These are phyloP conservation scores for Cytospora piceicola DNA, from an alignment of 2,329 filamentous ascomycete species.

Conservation along the genomic window DNA sequence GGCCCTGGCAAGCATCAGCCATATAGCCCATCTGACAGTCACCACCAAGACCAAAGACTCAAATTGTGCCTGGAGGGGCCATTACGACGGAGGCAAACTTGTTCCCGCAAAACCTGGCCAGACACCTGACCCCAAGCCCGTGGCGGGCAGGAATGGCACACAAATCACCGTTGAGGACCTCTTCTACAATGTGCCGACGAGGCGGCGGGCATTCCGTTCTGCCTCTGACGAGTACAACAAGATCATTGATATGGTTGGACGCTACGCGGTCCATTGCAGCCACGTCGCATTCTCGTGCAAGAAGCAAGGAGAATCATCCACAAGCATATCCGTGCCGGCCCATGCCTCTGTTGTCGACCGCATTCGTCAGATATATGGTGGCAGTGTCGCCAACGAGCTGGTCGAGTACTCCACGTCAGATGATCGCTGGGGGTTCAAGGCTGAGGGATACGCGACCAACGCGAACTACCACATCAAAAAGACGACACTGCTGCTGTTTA, in stretches of 20 bases:
- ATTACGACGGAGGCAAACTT: slow-evolving; percentile 83
- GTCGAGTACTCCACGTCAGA: slow-evolving; percentile 75
- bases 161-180: slow-evolving; percentile 96
- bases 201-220: slow-evolving; percentile 87
- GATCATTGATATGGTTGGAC: slow-evolving; percentile 91
- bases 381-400: slow-evolving; percentile 83
- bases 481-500: slow-evolving; percentile 86
- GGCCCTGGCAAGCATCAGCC: slow-evolving; percentile 94
- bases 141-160: slow-evolving; percentile 85
- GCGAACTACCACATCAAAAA: slow-evolving; percentile 95
- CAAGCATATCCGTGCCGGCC: slow-evolving; percentile 78
- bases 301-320: slow-evolving; percentile 87
- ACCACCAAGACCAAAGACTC: slow-evolving; percentile 92
- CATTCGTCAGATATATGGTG: slow-evolving; percentile 88
- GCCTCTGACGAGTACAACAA: slow-evolving; percentile 95
- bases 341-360: slow-evolving; percentile 76
- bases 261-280: slow-evolving; percentile 89
- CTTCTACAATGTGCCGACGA: slow-evolving; percentile 93
- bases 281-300: slow-evolving; percentile 97
- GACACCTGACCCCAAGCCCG: slow-evolving; percentile 80
- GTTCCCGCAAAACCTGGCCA: slow-evolving; percentile 86
- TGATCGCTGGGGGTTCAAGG: slow-evolving; percentile 80
- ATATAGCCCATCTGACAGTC: slow-evolving; percentile 93
- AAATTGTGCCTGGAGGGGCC: slow-evolving; percentile 85
- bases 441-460: slow-evolving; percentile 81